Evolutionary conservation across 1,139 yeast species (phyloP).

Genomic region (Nakaseomyces uthaithaninus): DNA sequence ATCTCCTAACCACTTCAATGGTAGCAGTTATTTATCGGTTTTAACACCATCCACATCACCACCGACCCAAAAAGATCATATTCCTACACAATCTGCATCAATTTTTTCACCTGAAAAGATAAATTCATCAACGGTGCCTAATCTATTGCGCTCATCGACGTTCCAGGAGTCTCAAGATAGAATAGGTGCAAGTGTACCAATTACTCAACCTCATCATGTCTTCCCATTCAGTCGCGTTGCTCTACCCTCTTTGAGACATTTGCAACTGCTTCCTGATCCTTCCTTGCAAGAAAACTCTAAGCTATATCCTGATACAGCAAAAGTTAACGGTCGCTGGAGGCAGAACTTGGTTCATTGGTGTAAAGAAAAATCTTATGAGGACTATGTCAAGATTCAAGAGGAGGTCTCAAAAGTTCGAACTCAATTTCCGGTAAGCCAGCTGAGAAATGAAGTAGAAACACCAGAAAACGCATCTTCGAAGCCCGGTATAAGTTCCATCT

Average conservation of each 20-base stretch:
- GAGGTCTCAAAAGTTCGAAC: conserved; percentile 18
- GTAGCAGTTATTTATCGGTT: conserved; percentile 10
- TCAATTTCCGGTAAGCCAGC: conserved; percentile 7
- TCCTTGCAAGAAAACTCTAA: conserved; percentile 26
- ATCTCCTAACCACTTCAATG: conserved; percentile 20
- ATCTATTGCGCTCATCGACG: conserved; percentile 5
- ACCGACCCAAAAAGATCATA: not conserved
- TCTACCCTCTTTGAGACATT: conserved; percentile 29
- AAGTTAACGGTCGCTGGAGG: conserved; percentile 28
- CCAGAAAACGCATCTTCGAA: conserved; percentile 9
- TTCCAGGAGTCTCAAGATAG: not conserved
- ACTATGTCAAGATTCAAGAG: conserved; percentile 25
- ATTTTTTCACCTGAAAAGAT: not conserved
- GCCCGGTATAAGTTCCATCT: conserved; percentile 20
- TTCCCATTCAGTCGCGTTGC: conserved; percentile 9
- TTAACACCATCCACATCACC: conserved; percentile 22
- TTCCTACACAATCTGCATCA: not conserved
- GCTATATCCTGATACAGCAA: conserved; percentile 32
- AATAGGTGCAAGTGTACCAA: conserved; percentile 5
- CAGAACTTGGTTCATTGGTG: conserved; percentile 30
- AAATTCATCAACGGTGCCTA: conserved; percentile 3
- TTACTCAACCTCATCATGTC: conserved; percentile 4
- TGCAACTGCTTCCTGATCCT: conserved; percentile 28
- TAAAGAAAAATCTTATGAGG: conserved; percentile 26
- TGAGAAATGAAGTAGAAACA: not conserved